Evolutionary conservation across 345 rosid species (phyloP).

Genomic region (Populus simonii): DNA sequence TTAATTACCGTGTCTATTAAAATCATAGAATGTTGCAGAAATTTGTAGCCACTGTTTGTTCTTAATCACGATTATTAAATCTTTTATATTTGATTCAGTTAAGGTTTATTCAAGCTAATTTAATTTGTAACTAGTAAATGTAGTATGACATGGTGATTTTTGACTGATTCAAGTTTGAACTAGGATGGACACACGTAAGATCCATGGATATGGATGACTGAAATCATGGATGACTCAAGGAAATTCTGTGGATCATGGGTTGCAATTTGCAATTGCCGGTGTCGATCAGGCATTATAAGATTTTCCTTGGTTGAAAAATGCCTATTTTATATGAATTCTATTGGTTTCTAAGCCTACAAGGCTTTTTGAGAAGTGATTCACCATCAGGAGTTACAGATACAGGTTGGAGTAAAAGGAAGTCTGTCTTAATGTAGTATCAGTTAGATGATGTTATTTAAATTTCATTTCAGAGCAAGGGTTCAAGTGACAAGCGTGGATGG

Average conservation of each 20-base stretch:
- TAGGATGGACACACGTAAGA: not conserved
- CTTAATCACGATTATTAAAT: not conserved
- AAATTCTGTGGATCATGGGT: not conserved
- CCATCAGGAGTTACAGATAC: not conserved
- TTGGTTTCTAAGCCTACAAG: not conserved
- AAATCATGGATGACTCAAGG: slow-evolving; percentile 4
- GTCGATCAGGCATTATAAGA: not conserved
- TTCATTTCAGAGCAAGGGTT: slow-evolving; percentile 41
- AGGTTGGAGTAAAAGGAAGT: not conserved
- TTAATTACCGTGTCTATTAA: not conserved
- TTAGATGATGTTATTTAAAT: slow-evolving; percentile 13
- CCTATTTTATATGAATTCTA: not conserved
- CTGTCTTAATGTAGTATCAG: not conserved
- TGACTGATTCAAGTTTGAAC: not conserved
- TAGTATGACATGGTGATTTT: slow-evolving; percentile 1
- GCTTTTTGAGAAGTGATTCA: not conserved
- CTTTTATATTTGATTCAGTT: not conserved
- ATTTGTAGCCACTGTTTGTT: not conserved
- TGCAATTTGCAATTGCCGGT: not conserved
- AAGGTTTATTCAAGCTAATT: not conserved
- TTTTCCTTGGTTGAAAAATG: not conserved
- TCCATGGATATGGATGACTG: not conserved
- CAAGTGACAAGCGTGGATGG: slow-evolving; percentile 58
- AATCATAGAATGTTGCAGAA: too few relatives aligned
- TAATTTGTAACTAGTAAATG: not conserved